These are phyloP conservation scores for Plantago coronopus DNA, from an alignment of 305 asterid species.

Conservation along the genomic window DNA sequence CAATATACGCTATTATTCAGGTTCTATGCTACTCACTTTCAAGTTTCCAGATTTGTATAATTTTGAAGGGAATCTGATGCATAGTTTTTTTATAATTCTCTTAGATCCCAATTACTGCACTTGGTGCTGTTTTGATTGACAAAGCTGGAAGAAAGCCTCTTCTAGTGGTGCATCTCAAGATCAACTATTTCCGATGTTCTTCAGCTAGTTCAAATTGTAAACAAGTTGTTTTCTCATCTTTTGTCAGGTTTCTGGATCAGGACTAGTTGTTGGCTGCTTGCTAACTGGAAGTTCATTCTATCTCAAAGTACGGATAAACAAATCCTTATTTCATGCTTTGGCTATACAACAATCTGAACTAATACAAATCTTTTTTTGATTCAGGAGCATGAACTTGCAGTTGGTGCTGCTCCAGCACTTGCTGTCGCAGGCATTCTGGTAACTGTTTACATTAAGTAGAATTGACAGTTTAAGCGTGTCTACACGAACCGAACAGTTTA, in stretches of 20 bases:
- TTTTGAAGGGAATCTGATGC: background rate
- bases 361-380: background rate
- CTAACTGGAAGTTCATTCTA: slow-evolving; percentile 68
- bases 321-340: too few relatives aligned
- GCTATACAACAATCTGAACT: too few relatives aligned
- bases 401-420: slow-evolving; percentile 57
- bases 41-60: background rate
- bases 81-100: background rate
- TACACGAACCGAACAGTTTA: background rate
- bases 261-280: slow-evolving; percentile 72
- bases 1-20: slow-evolving; percentile 66
- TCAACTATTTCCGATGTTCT: slow-evolving; percentile 11
- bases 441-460: background rate
- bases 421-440: slow-evolving; percentile 88
- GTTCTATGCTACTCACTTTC: slow-evolving; percentile 29
- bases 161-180: slow-evolving; percentile 73
- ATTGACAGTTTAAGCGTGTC: background rate
- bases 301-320: slow-evolving; percentile 44
- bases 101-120: slow-evolving; percentile 67
- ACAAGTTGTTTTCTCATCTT: background rate
- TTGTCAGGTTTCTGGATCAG: slow-evolving; percentile 68
- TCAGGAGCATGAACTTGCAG: slow-evolving; percentile 69
- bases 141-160: slow-evolving; percentile 87
- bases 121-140: slow-evolving; percentile 70
- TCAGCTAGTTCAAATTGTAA: slow-evolving; percentile 6